Evolutionary conservation across 768 basidiomycete genomes (phyloP), one percentile per base, ranked within the genome.

Genomic region (Leccinum variicolor): DNA sequence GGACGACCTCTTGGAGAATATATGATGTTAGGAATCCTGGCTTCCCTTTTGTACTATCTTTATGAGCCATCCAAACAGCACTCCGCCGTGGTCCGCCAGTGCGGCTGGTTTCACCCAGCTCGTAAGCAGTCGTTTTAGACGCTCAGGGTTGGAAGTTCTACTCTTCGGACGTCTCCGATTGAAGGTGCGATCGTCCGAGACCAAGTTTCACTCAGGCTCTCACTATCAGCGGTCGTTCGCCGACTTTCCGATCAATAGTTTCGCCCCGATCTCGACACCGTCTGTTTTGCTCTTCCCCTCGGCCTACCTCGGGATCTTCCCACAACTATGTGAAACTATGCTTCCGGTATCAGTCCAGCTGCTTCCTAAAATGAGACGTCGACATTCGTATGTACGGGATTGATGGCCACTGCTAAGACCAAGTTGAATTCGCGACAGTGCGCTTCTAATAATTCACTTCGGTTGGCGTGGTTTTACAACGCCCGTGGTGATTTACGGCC

Each of bases 101-200:
- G 49, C 31, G 50, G 50, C 48, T 34, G 34, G 64, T 69, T 68
- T 62, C 60, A 56, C 36, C 49, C 29, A 55, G 21, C 46, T 47
- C 52, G 31, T 34, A 28, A 50, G 31, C 31, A 23, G 19, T 50
- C 19, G 31, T 31, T 50, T 29, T 33, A 21, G 23, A 31, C 21
- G 33, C 19, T 23, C 50, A 50, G 50, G 50, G 50, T 7, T 34
- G 50, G 48, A 31, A 19, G 28, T 50, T 29, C 17, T 33, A n/a
- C 26, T 33, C 31, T 29, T 23, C 50, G 50, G 31, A 50, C n/a
- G 17, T 33, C 10, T 50, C 50, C 50, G 50, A 29, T 29, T 29
- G 28, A 33, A 50, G 19, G 19, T 50, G 21, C 11, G 21, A 29
- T 50, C n/a, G 10, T 41, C 50, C 50, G 31, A 23, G 31, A 23